Conservation (phyloP, 2,329 filamentous ascomycete genomes). For the Trichoderma asperellum region DNA sequence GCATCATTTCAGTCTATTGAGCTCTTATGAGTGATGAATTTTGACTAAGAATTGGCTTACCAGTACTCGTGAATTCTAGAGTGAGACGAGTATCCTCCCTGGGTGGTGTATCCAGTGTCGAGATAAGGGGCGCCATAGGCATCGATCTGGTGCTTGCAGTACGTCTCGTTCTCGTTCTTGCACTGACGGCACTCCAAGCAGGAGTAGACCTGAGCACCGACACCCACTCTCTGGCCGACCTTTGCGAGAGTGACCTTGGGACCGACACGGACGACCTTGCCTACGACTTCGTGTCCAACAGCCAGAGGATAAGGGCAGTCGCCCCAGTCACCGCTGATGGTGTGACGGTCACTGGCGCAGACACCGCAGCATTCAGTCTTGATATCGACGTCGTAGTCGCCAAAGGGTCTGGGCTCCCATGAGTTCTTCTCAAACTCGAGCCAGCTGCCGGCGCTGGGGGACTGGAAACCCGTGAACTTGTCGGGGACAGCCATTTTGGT, state of each 20-base stretch:
- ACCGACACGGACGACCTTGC: conserved; percentile 69
- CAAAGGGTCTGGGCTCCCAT: conserved; percentile 84
- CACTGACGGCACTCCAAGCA: conserved; percentile 52
- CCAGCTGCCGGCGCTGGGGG: conserved; percentile 57
- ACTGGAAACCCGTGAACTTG: conserved; percentile 65
- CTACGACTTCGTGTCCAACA: conserved; percentile 75
- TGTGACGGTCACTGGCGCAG: conserved; percentile 74
- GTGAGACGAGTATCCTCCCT: conserved; percentile 58
- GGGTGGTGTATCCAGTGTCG: conserved; percentile 58
- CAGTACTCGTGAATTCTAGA: conserved; percentile 51
- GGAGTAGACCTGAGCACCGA: conserved; percentile 61
- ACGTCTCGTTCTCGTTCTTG: conserved; percentile 48
- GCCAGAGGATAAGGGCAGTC: conserved; percentile 64
- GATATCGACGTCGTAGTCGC: conserved; percentile 84
- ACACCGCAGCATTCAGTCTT: conserved; percentile 82
- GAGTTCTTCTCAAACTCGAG: conserved; percentile 70
- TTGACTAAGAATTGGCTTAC: conserved; percentile 52
- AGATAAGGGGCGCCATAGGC: conserved; percentile 58
- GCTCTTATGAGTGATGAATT: conserved; percentile 45
- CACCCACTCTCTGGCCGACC: conserved; percentile 62
- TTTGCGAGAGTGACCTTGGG: conserved; percentile 51
- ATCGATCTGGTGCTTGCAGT: conserved; percentile 46
- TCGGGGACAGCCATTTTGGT: conserved; percentile 59
- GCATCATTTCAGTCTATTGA: neutral
- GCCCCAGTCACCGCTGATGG: conserved; percentile 70